A percentile compares a stretch with the other conserved stretches of the same genome.
phyloP scores from a whole-genome alignment of 1,139 yeast genomes.

The Sugiyamaella xylanicola region DNA sequence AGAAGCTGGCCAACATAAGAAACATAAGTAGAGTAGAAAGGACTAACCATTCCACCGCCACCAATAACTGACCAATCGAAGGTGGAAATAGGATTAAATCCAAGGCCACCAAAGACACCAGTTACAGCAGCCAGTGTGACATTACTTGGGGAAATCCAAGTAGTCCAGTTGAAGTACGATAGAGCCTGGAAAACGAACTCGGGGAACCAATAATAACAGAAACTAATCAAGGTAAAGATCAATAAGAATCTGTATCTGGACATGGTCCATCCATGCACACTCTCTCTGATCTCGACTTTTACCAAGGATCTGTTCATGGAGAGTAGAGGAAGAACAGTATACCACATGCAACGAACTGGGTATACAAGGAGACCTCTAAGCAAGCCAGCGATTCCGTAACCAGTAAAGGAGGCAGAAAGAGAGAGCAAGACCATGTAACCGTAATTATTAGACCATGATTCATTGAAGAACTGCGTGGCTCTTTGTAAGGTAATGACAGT shows the following conservation, averaged over 20 bases:
- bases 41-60: constrained; percentile 43
- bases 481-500: constrained; percentile 38
- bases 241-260: constrained; percentile 51
- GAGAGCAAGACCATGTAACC: constrained; percentile 53
- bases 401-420: constrained; percentile 55
- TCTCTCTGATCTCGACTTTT: constrained; percentile 48
- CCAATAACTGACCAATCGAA: constrained; percentile 53
- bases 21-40: constrained; percentile 50
- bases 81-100: constrained; percentile 54
- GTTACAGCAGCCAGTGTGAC: constrained; percentile 55
- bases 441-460: constrained; percentile 33
- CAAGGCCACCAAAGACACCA: constrained; percentile 53
- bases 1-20: constrained; percentile 45
- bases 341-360: constrained; percentile 44
- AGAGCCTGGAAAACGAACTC: constrained; percentile 52
- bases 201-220: constrained; percentile 59
- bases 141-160: constrained; percentile 61
- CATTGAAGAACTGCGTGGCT: constrained; percentile 36
- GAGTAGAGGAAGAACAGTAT: constrained; percentile 40
- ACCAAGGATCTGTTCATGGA: constrained; percentile 40
- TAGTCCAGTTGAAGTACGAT: constrained; percentile 58
- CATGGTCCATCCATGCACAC: constrained; percentile 47
- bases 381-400: constrained; percentile 56
- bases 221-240: constrained; percentile 42
- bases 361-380: constrained; percentile 46